Evolutionary conservation across 1,139 yeast genomes (phyloP), one percentile per base, ranked within the genome.

Genomic region (Pichia sp.): DNA sequence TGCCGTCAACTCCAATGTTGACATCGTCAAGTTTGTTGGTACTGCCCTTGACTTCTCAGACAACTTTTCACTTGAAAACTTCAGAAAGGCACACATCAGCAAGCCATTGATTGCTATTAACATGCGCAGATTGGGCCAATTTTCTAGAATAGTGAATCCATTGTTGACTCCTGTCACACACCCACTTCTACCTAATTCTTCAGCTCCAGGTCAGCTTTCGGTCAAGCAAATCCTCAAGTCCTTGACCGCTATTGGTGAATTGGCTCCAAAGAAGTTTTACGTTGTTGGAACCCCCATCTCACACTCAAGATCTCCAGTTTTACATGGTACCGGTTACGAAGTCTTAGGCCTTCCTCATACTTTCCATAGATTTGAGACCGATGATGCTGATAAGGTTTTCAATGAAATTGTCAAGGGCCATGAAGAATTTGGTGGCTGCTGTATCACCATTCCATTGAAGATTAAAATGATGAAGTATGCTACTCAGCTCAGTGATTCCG

Each of bases 391-490:
- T 3, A 69, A 67, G 35, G 73, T 70, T 22, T 59, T 62, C 21
- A 66, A 68, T 40, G 60, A 66, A 30, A 53, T 74, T 36, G 67
- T 84, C 45, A 68, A 72, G 24, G 8, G 12, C 3, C n/a, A n/a
- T n/a, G 49, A 63, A 3, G 57, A 64, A 26, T 81, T 87, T 53
- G 97, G 96, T 31, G 97, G 97, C 14, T 75, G 83, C 46, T 88
- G 94, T 2, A 84, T 88, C 9, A 88, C 97, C 2, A 87, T 88
- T 58, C 97, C 97, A 10, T 66, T 87, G 52, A 88, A 88, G 56
- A 58, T 84, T 39, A 93, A 81, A 44, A 79, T 87, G 49, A 77
- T 82, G 64, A 68, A 77, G 48, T 71, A 73, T 47, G 69, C 80
- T 45, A 67, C 69, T 40, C 78, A 73, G 43, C 62, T 84, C 36